phyloP scores from a whole-genome alignment of 1,284 basidiomycete species.

The Trametes pubescens region DNA sequence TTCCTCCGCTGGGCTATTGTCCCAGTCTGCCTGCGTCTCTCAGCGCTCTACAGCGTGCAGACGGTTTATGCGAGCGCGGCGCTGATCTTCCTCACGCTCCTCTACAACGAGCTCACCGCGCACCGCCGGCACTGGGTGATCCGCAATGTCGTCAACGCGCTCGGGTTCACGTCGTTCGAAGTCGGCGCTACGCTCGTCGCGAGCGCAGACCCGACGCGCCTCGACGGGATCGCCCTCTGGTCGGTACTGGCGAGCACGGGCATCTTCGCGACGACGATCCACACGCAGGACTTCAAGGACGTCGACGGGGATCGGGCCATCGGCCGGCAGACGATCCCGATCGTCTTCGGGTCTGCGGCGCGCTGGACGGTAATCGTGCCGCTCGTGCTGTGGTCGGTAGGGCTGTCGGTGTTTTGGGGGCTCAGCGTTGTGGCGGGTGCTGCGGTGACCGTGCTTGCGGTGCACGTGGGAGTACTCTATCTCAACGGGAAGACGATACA shows the following conservation, averaged over 20 bases:
- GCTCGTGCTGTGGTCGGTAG: slow-evolving; percentile 30
- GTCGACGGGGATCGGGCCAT: slow-evolving; percentile 40
- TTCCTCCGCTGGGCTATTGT: slow-evolving; percentile 47
- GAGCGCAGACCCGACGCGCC: slow-evolving; percentile 2
- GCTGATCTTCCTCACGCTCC: slow-evolving; percentile 41
- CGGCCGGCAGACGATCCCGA: slow-evolving; percentile 43
- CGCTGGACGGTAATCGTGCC: slow-evolving; percentile 14
- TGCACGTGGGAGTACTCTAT: slow-evolving; percentile 26
- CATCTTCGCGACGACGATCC: slow-evolving; percentile 43
- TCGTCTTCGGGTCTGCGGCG: slow-evolving; percentile 25
- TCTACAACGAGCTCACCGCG: slow-evolving; percentile 49
- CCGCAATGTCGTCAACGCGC: slow-evolving; percentile 47
- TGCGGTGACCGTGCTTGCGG: slow-evolving; percentile 20
- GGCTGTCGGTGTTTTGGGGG: slow-evolving; percentile 25
- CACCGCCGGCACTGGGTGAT: slow-evolving; percentile 46
- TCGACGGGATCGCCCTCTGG: slow-evolving; percentile 10
- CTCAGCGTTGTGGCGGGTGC: slow-evolving; percentile 12
- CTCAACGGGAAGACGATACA: slow-evolving; percentile 12
- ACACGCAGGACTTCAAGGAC: slow-evolving; percentile 46
- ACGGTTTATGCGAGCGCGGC: slow-evolving; percentile 42
- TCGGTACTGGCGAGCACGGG: slow-evolving; percentile 24
- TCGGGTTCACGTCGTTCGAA: slow-evolving; percentile 49
- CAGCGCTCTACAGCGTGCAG: slow-evolving; percentile 41
- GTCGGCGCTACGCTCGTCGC: slow-evolving; percentile 48
- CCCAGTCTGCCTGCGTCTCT: slow-evolving; percentile 44